Percentiles rank a stretch among this genome's conserved stretches.
These are phyloP conservation scores for Schizophyllum commune DNA, from an alignment of 1,284 basidiomycete genomes.

Conservation along the genomic window DNA sequence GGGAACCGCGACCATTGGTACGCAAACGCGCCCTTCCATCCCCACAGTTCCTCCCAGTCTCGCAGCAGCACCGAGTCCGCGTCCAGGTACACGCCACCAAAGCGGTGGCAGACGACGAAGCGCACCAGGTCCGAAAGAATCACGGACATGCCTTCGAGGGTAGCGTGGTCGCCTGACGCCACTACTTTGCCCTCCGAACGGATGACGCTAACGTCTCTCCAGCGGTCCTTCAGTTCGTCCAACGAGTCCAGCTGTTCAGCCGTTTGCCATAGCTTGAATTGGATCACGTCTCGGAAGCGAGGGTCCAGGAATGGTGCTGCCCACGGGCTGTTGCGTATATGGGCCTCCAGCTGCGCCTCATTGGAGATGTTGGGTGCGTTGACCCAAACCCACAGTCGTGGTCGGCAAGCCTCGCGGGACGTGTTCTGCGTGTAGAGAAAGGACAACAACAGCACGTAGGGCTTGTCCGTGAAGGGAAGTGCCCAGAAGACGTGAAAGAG, in stretches of 20 bases:
- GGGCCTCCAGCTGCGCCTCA: slow-evolving; percentile 38
- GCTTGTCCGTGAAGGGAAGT: slow-evolving; percentile 76
- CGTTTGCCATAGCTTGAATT: slow-evolving; percentile 79
- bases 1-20: slow-evolving; percentile 71
- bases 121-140: slow-evolving; percentile 78
- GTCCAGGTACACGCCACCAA: slow-evolving; percentile 75
- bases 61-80: slow-evolving; percentile 73
- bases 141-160: slow-evolving; percentile 67
- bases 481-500: slow-evolving; percentile 84
- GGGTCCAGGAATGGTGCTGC: slow-evolving; percentile 69
- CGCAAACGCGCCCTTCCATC: slow-evolving; percentile 73
- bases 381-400: slow-evolving; percentile 80
- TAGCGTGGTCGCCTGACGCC: slow-evolving; percentile 59
- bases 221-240: slow-evolving; percentile 63
- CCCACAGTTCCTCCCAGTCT: slow-evolving; percentile 83
- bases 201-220: slow-evolving; percentile 49
- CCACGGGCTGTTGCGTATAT: slow-evolving; percentile 55
- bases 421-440: slow-evolving; percentile 78
- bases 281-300: slow-evolving; percentile 65
- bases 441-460: slow-evolving; percentile 69
- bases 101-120: slow-evolving; percentile 72
- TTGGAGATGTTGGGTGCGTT: slow-evolving; percentile 59
- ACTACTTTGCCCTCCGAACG: slow-evolving; percentile 53
- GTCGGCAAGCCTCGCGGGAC: slow-evolving; percentile 44
- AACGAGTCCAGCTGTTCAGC: slow-evolving; percentile 74